Conservation (phyloP, 768 basidiomycete species). For the Kwoniella bestiolae region DNA sequence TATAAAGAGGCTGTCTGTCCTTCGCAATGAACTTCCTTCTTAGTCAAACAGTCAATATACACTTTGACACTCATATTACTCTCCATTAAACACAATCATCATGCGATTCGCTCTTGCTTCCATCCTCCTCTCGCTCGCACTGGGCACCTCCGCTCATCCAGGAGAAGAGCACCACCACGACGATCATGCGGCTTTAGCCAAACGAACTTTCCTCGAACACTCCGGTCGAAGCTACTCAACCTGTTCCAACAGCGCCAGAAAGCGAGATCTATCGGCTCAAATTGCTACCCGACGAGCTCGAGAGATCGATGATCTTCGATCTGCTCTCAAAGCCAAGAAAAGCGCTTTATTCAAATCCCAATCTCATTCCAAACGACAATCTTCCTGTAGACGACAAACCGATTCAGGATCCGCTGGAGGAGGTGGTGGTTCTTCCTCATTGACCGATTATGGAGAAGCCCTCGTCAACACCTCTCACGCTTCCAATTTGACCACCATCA, state of each 20-base stretch:
- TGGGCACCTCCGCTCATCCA: background rate
- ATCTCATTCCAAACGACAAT: background rate
- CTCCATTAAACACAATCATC: background rate
- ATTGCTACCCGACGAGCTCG: background rate
- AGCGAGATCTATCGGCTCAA: background rate
- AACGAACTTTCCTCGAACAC: background rate
- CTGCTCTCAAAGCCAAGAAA: background rate
- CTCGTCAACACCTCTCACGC: constrained; percentile 9
- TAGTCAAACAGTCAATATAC: background rate
- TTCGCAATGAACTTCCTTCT: background rate
- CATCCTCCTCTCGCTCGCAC: background rate
- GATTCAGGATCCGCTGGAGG: background rate
- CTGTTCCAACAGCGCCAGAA: background rate
- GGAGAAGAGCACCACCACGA: background rate
- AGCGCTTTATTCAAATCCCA: too few species aligned
- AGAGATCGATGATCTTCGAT: constrained; percentile 1
- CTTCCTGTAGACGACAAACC: background rate
- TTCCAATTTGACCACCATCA: background rate
- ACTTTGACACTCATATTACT: too few species aligned
- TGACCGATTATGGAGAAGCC: background rate
- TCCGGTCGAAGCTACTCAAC: background rate
- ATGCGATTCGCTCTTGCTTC: background rate
- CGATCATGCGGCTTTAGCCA: background rate
- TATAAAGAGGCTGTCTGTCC: background rate
- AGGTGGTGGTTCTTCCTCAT: background rate